A percentile compares a stretch with the other conserved stretches of the same genome.
phyloP scores from a whole-genome alignment of 2,329 filamentous ascomycete species.

The Monosporascus sp. region DNA sequence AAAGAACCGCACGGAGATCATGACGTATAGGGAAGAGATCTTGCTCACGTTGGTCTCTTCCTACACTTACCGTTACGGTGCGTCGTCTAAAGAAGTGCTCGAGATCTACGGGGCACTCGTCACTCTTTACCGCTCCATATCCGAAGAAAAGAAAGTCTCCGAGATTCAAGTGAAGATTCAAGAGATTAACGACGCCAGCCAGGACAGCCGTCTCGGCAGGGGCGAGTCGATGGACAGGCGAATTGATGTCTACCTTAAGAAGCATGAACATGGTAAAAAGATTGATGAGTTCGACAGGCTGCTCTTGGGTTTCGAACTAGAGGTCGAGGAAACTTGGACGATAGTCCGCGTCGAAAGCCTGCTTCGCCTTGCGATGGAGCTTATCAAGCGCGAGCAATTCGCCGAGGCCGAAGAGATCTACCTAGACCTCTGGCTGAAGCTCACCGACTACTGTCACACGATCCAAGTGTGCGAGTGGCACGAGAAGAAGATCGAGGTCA shows the following conservation, averaged over 20 bases:
- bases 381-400: slow-evolving; percentile 1
- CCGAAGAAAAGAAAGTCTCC: slow-evolving; percentile 4
- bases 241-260: not conserved
- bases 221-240: not conserved
- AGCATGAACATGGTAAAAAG: not conserved
- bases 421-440: slow-evolving; percentile 46
- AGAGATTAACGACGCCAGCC: not conserved
- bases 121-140: slow-evolving; percentile 1
- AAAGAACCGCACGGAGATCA: slow-evolving; percentile 1
- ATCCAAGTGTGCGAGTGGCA: slow-evolving; percentile 39
- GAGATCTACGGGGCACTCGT: not conserved
- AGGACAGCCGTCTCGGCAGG: not conserved
- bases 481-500: slow-evolving; percentile 40
- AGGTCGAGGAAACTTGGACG: not conserved
- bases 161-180: slow-evolving; percentile 1
- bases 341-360: not conserved
- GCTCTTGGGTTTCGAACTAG: not conserved
- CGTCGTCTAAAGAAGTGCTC: not conserved
- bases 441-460: slow-evolving; percentile 37
- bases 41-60: slow-evolving; percentile 3
- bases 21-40: slow-evolving; percentile 4
- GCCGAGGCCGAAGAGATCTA: slow-evolving; percentile 40
- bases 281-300: not conserved
- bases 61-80: slow-evolving; percentile 3
- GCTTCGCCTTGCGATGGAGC: not conserved